Base-by-base conservation (phyloP, 1,284 basidiomycete species). In the Neolentinus lepideus region DNA sequence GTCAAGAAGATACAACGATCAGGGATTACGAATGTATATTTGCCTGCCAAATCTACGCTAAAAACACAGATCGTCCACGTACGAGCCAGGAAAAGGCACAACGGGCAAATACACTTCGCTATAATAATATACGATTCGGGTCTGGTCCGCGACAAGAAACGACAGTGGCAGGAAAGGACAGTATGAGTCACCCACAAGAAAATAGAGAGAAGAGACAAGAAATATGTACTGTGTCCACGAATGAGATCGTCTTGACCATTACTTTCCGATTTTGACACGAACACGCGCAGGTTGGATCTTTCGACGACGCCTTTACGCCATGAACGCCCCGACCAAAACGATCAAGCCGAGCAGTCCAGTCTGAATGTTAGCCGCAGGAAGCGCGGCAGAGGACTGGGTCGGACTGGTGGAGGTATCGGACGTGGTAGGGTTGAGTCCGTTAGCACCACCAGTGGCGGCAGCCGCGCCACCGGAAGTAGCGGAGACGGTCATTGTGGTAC, bases 371-470 rank as follows among this genome's bases (percentile, higher is more conserved):
- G 47, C 47, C 4, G 6, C 47, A 21, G 47, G 47, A 21, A 50
- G 47, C 8, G 47, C 47, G 4, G 24, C 47, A 21, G 14, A n/a
- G 24, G 21, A n/a, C 24, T 14, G 14, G 27, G 47, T 50, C 24
- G 47, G 47, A 11, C 27, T 25, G 27, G 47, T 50, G 47, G 47
- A n/a, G 47, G 47, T 25, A 21, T 50, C 47, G 22, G 47, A 50
- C 22, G 47, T 50, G 27, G 47, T 25, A n/a, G 47, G 47, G 47
- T 50, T 50, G 27, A 50, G 47, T 26, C 47, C 47, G 22, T 21
- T 21, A 50, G 47, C 24, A 16, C 38, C 38, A n/a, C 38, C 16
- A 16, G 8, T 43, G 38, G 38, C n/a, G 19, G 8, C 38, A 29
- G 47, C 6, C 14, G 47, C 8, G 24, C 47, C 22, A 16, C 19